Conservation (phyloP, 805 yeast species). For the Starmera caribaea region DNA sequence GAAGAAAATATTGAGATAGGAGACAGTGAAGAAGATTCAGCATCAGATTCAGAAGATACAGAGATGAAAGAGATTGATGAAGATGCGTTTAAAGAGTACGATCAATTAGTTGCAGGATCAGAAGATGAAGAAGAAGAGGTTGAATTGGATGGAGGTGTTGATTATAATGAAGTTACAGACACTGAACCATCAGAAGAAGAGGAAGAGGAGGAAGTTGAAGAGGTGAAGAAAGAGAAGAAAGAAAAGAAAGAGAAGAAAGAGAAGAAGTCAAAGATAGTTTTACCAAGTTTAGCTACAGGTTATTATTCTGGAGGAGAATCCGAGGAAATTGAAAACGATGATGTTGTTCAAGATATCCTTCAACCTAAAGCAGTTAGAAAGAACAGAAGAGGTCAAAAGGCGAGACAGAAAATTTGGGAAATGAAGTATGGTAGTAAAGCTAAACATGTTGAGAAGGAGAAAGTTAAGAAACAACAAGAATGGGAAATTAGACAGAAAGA, state of each 20-base stretch:
- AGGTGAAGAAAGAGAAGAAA: not conserved
- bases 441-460: conserved; percentile 67
- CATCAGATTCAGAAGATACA: conserved; percentile 15
- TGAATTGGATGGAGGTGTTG: conserved; percentile 16
- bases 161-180: conserved; percentile 58
- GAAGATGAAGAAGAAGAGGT: conserved; percentile 34
- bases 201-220: conserved; percentile 13
- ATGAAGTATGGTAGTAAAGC: conserved; percentile 76
- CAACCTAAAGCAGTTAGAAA: conserved; percentile 41
- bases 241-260: conserved; percentile 13
- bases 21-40: conserved; percentile 4
- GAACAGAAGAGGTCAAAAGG: conserved; percentile 94
- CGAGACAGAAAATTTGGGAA: conserved; percentile 96
- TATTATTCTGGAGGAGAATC: conserved; percentile 73
- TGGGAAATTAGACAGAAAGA: conserved; percentile 52
- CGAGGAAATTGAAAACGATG: conserved; percentile 43
- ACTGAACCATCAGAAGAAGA: conserved; percentile 41
- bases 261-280: conserved; percentile 21
- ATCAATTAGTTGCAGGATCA: conserved; percentile 26
- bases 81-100: conserved; percentile 21
- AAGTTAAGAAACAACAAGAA: conserved; percentile 42
- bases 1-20: conserved; percentile 2
- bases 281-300: conserved; percentile 73
- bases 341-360: conserved; percentile 42
- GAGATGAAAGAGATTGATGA: conserved; percentile 17